phyloP scores from a whole-genome alignment of 1,284 basidiomycete species.

The Cutaneotrichosporon sp. region DNA sequence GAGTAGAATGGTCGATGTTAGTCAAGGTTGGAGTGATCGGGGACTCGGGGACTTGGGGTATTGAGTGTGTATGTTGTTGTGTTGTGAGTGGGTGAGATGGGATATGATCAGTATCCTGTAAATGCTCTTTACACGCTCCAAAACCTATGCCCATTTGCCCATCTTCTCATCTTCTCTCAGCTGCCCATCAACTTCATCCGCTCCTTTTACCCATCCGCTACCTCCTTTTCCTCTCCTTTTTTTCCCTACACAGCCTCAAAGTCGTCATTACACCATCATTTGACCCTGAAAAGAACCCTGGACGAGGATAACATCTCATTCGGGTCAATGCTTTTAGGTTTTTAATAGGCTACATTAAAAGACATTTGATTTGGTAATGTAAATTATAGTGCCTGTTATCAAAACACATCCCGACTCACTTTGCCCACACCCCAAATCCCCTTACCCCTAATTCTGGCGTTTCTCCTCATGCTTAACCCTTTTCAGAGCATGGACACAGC shows the following conservation, averaged over 20 bases:
- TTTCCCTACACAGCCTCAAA: too few species aligned
- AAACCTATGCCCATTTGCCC: background rate
- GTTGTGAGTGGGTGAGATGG: background rate
- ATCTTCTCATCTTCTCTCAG: background rate
- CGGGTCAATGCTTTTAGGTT: too few species aligned
- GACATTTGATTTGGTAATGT: too few species aligned
- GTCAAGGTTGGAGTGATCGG: too few species aligned
- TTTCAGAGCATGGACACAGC: background rate
- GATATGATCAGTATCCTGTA: background rate
- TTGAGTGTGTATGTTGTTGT: background rate
- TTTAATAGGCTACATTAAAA: too few species aligned
- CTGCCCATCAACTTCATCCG: background rate
- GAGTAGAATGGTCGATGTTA: background rate
- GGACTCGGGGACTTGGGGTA: background rate
- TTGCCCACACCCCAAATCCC: background rate
- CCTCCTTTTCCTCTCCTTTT: too few species aligned
- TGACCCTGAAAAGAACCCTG: too few species aligned
- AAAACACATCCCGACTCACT: background rate
- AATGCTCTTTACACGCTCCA: slow-evolving; percentile 1
- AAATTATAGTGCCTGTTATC: background rate
- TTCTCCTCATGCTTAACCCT: slow-evolving; percentile 3
- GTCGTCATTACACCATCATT: too few species aligned
- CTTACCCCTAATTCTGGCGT: background rate
- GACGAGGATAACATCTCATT: too few species aligned
- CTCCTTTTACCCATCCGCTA: too few species aligned